phyloP scores from a whole-genome alignment of 371 early-diverging fungal species.

The Fennellomyces sp. region DNA sequence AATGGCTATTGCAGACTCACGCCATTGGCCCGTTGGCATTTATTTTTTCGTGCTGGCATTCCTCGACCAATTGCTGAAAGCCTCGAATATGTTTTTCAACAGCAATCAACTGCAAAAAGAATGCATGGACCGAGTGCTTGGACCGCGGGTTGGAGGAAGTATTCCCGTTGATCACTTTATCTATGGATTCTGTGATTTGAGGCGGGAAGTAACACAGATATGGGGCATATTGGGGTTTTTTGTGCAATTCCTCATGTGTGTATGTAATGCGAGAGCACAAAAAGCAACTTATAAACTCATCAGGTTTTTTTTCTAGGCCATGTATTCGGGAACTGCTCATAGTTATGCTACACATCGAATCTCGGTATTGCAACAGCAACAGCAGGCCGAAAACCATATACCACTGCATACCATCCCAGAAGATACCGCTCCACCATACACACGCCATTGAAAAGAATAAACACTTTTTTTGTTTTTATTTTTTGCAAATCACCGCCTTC shows the following conservation, averaged over 20 bases:
- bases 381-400: not conserved
- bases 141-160: not conserved
- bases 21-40: slow-evolving; percentile 2
- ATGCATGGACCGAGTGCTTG: not conserved
- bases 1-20: not conserved
- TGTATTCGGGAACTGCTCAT: not conserved
- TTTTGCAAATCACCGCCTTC: slow-evolving; percentile 5
- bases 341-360: not conserved
- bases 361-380: not conserved
- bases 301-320: not conserved
- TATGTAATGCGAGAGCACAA: not conserved
- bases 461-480: not conserved
- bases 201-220: slow-evolving; percentile 6
- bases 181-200: not conserved
- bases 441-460: not conserved
- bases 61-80: not conserved
- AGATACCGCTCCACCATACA: not conserved
- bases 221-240: slow-evolving; percentile 5
- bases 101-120: not conserved
- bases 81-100: not conserved
- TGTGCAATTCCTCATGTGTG: slow-evolving; percentile 4
- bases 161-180: not conserved
- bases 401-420: not conserved
- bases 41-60: slow-evolving; percentile 2
- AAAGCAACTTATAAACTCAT: not conserved